Base-by-base conservation (phyloP, 2,329 filamentous ascomycete genomes). In the Fusarium nodosum region DNA sequence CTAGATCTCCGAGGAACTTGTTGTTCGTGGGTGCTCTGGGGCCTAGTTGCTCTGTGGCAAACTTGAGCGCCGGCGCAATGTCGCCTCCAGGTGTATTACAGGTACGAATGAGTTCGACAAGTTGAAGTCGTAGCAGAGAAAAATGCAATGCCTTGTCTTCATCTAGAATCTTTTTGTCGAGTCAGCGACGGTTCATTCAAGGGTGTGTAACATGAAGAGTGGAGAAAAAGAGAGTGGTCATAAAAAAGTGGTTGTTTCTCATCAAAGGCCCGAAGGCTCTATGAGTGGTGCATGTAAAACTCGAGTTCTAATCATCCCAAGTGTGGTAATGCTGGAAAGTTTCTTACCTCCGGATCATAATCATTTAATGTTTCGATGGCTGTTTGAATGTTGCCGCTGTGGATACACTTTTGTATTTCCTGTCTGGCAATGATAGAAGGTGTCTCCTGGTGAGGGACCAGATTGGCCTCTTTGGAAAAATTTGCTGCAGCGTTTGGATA, bases 271-370 rank as follows among this genome's bases (percentile, higher is more conserved):
- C 85, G 85, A 88, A 90, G 89, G 87, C 86, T 86, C 88, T 98
- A 96, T 93, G 96, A 94, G 96, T 99, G 96, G 96, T 99, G 96
- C 96, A 99, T 99, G 95, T 86, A 97, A 90, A 94, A 91, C 86
- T 87, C 84, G 77, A 79, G 77, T 86, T 93, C 85, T 97, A 97
- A 99, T 99, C 96, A 96, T 94, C 82, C 87, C 34, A 34, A 28
- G 26, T 31, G 38, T 38, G 86, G 88, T 83, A 63, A 22, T 72
- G 66, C 26, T 61, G 33, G 56, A 42, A 48, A 39, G 38, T n/a
- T 13, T 30, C 92, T 82, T 90, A 99, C 96, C 88, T 96, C 90
- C 72, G 94, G 92, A 72, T 97, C 93, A 34, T 97, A 83, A 72
- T 97, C 93, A 77, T 98, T 98, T 74, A 99, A 87, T 54, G 90